Conservation (phyloP, 2,329 filamentous ascomycete genomes). For the Alternaria conjuncta region DNA sequence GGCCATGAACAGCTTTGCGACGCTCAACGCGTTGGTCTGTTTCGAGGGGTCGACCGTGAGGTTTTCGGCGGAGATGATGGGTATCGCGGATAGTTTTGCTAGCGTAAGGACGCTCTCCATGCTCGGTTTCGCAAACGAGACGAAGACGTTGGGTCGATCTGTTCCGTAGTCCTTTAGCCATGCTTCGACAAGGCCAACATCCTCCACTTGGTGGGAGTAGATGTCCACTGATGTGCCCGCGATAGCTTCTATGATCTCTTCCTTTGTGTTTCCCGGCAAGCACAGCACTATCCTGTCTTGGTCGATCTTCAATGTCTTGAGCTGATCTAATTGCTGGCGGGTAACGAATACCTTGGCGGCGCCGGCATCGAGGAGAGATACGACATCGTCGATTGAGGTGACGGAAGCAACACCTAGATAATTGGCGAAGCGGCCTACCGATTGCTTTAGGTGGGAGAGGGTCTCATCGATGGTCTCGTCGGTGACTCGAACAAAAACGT, state of each 20-base stretch:
- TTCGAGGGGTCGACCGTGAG: slow-evolving; percentile 71
- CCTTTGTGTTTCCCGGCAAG: slow-evolving; percentile 53
- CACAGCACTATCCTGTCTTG: slow-evolving; percentile 64
- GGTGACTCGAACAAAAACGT: slow-evolving; percentile 62
- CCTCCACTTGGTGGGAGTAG: slow-evolving; percentile 51
- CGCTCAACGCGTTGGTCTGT: slow-evolving; percentile 66
- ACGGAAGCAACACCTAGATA: slow-evolving; percentile 80
- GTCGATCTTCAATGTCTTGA: slow-evolving; percentile 60
- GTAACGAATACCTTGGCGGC: slow-evolving; percentile 84
- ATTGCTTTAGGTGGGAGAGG: slow-evolving; percentile 61
- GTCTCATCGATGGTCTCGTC: slow-evolving; percentile 56
- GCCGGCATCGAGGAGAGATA: slow-evolving; percentile 83
- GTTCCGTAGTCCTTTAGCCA: slow-evolving; percentile 59
- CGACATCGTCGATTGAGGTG: slow-evolving; percentile 72
- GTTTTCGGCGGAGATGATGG: slow-evolving; percentile 73
- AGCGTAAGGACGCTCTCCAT: slow-evolving; percentile 52
- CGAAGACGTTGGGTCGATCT: slow-evolving; percentile 58
- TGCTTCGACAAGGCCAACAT: slow-evolving; percentile 52
- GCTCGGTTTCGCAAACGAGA: slow-evolving; percentile 54
- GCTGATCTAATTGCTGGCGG: slow-evolving; percentile 67
- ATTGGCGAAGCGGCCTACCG: slow-evolving; percentile 64
- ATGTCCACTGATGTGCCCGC: slow-evolving; percentile 53
- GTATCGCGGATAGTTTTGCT: slow-evolving; percentile 61
- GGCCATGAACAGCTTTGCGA: slow-evolving; percentile 73
- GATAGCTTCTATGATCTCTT: slow-evolving; percentile 50